phyloP scores from a whole-genome alignment of 805 yeast species.

The Pichia eremophila region DNA sequence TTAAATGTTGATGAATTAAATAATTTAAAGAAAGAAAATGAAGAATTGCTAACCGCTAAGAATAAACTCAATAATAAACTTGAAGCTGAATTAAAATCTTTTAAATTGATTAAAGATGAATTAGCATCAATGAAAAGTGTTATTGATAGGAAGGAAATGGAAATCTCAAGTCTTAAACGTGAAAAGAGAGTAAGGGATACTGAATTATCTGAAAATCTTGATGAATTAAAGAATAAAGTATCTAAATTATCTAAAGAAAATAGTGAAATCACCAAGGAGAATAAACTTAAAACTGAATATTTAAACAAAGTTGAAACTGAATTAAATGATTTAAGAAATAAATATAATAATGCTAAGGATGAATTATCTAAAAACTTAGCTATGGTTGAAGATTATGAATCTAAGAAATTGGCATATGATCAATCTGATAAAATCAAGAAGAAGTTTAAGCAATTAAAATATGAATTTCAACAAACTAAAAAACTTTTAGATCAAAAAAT shows the following conservation, averaged over 20 bases:
- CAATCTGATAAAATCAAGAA: constrained; percentile 19
- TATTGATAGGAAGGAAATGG: constrained; percentile 26
- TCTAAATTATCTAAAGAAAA: constrained; percentile 1
- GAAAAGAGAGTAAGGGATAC: constrained; percentile 7
- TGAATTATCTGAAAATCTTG: background rate
- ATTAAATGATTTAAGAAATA: background rate
- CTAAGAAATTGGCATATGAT: constrained; percentile 20
- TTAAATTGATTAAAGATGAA: constrained; percentile 20
- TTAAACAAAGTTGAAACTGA: background rate
- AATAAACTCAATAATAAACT: constrained; percentile 2
- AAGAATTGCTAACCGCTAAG: constrained; percentile 7
- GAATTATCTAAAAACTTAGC: constrained; percentile 31
- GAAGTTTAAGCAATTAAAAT: constrained; percentile 33
- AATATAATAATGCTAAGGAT: background rate
- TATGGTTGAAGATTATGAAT: constrained; percentile 15
- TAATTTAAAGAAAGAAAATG: constrained; percentile 10
- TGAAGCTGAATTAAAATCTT: constrained; percentile 7
- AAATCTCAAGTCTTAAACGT: constrained; percentile 16
- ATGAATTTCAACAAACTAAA: constrained; percentile 35
- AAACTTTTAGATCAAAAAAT: constrained; percentile 33
- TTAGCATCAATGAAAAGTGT: constrained; percentile 21
- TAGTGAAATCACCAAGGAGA: constrained; percentile 29
- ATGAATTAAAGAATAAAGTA: constrained; percentile 2
- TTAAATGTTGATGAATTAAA: background rate
- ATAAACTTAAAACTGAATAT: background rate